Percentiles rank a stretch among this genome's conserved stretches.
phyloP scores from a whole-genome alignment of 805 yeast genomes.

The Lachancea waltii region DNA sequence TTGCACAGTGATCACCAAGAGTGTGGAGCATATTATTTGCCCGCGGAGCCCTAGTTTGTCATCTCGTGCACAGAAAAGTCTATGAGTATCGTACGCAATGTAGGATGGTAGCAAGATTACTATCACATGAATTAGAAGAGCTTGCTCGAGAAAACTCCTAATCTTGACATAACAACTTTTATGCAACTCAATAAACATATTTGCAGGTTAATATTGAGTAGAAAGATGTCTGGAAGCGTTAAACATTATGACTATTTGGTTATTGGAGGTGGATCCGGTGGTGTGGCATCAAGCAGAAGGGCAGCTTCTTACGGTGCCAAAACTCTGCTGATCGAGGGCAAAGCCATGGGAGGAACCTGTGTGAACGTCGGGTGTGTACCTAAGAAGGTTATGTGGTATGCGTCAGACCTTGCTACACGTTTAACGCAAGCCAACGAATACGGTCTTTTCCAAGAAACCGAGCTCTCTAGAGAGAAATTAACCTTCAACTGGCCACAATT shows the following conservation, averaged over 20 bases:
- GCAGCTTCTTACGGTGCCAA: conserved; percentile 94
- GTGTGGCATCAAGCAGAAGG: conserved; percentile 96
- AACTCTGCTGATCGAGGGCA: conserved; percentile 73
- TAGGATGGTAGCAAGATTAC: no score
- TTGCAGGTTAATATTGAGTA: conserved; percentile 11
- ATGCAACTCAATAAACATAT: conserved; percentile 6
- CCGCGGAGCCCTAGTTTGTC: no score
- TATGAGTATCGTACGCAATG: no score
- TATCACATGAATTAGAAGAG: no score
- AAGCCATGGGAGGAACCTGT: conserved; percentile 93
- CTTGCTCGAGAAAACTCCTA: not conserved
- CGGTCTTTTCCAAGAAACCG: conserved; percentile 61
- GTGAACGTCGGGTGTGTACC: conserved; percentile 99
- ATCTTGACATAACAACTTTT: not conserved
- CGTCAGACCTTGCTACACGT: conserved; percentile 79
- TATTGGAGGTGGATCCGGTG: conserved; percentile 99
- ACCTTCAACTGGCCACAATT: conserved; percentile 77
- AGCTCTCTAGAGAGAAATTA: conserved; percentile 43
- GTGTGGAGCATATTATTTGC: no score
- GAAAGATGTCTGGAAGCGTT: conserved; percentile 49
- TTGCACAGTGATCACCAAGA: no score
- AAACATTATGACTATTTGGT: conserved; percentile 83
- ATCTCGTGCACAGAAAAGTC: no score
- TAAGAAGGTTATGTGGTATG: conserved; percentile 98
- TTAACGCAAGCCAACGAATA: conserved; percentile 71